Evolutionary conservation across 2,329 filamentous ascomycete genomes (phyloP).

Genomic region (Knufia fluminis): DNA sequence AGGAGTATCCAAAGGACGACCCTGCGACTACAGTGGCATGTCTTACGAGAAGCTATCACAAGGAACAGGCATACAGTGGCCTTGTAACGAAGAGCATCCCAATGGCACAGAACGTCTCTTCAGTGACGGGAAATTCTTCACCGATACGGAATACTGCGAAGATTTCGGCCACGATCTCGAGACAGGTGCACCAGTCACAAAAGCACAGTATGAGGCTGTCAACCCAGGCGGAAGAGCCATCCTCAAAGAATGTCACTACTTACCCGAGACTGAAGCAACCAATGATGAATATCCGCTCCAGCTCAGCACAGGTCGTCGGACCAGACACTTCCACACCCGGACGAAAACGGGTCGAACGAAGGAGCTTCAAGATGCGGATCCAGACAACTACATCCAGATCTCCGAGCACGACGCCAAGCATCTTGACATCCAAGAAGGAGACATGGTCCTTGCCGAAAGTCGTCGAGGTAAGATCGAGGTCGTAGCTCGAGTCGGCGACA

Average conservation of each 20-base stretch:
- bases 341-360: constrained; percentile 30
- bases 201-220: constrained; percentile 25
- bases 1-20: constrained; percentile 27
- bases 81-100: constrained; percentile 28
- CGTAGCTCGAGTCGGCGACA: constrained; percentile 24
- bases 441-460: constrained; percentile 28
- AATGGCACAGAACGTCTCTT: constrained; percentile 30
- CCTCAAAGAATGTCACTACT: constrained; percentile 29
- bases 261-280: constrained; percentile 24
- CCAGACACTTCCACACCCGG: constrained; percentile 31
- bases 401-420: constrained; percentile 25
- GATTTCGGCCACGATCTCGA: constrained; percentile 32
- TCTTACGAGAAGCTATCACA: constrained; percentile 30
- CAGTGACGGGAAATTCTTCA: constrained; percentile 29
- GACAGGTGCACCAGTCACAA: constrained; percentile 28
- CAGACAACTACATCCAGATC: constrained; percentile 26
- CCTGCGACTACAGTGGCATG: constrained; percentile 29
- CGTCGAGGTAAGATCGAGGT: constrained; percentile 27
- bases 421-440: constrained; percentile 24
- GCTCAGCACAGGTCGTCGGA: constrained; percentile 29
- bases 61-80: constrained; percentile 32
- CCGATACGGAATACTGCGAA: constrained; percentile 30
- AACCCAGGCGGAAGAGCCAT: constrained; percentile 30
- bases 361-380: constrained; percentile 25
- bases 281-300: constrained; percentile 28